Evolutionary conservation across 2,329 filamentous ascomycete species (phyloP).

Genomic region (Colletotrichum siamense): DNA sequence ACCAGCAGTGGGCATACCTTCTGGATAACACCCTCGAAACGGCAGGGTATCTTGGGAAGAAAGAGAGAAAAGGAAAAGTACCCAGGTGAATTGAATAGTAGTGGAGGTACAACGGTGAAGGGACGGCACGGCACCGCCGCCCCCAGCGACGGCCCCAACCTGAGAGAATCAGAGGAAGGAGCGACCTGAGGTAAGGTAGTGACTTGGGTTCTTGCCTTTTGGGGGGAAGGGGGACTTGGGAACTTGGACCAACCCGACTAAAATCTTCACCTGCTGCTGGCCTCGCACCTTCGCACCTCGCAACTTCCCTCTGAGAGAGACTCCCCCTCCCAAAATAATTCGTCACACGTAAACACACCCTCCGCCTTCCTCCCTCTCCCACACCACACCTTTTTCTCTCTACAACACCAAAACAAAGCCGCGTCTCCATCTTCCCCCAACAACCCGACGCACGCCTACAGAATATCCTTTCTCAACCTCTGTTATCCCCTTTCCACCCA

Average conservation of each 20-base stretch:
- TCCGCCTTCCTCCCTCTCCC: conserved; percentile 17
- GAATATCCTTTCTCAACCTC: not conserved
- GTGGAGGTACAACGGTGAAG: not conserved
- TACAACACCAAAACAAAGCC: conserved; percentile 21
- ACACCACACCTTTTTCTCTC: conserved; percentile 18
- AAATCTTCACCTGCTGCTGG: conserved; percentile 18
- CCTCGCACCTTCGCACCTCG: conserved; percentile 11
- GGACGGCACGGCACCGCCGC: not conserved
- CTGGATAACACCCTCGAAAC: not conserved
- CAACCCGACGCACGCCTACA: conserved; percentile 10
- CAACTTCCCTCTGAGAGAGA: conserved; percentile 17
- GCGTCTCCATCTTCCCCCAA: conserved; percentile 15
- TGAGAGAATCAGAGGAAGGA: conserved; percentile 9
- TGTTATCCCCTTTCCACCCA: not conserved
- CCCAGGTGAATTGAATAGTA: not conserved
- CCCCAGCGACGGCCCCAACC: not conserved
- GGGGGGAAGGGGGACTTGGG: not conserved
- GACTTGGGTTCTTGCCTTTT: not conserved
- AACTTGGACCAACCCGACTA: conserved; percentile 19
- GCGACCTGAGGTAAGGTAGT: not conserved
- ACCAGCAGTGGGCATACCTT: not conserved
- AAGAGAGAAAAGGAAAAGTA: not conserved
- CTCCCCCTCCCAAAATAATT: conserved; percentile 21
- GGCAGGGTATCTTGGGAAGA: not conserved
- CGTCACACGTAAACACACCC: conserved; percentile 24